These are phyloP conservation scores for Gyromitra esculenta DNA, from an alignment of 2,329 filamentous ascomycete species.

Conservation along the genomic window DNA sequence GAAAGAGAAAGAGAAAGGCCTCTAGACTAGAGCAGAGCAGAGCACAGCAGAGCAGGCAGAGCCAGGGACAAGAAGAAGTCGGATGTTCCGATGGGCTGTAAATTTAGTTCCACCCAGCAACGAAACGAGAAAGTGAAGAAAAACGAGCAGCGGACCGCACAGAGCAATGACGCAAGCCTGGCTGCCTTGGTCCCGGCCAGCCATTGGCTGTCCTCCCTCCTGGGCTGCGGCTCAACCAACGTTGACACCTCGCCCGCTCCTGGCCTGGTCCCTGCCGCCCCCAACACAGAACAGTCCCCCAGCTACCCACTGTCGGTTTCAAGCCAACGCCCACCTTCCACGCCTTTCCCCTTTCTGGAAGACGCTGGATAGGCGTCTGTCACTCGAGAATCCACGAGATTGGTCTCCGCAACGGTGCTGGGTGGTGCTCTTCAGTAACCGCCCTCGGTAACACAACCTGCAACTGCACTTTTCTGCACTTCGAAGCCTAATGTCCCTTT, in stretches of 20 bases:
- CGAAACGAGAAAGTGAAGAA: conserved; percentile 1
- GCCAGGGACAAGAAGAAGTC: conserved; percentile 20
- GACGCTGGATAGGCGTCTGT: conserved; percentile 17
- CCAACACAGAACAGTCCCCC: not conserved
- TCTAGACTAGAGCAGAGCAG: conserved; percentile 11
- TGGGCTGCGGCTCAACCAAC: conserved; percentile 42
- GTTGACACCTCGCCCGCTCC: not conserved
- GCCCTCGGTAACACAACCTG: conserved; percentile 21
- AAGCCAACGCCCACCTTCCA: conserved; percentile 26
- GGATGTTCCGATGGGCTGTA: conserved; percentile 31
- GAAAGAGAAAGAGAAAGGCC: conserved; percentile 1
- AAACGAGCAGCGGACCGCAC: conserved; percentile 23
- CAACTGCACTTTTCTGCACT: conserved; percentile 29
- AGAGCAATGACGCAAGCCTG: conserved; percentile 44
- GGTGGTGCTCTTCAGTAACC: conserved; percentile 2
- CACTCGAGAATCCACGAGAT: not conserved
- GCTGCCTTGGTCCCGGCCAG: not conserved
- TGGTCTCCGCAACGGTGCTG: not conserved
- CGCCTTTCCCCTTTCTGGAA: conserved; percentile 29
- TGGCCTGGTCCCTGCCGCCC: not conserved
- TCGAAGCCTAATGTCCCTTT: not conserved
- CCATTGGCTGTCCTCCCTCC: conserved; percentile 15
- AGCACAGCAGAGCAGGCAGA: too few species aligned
- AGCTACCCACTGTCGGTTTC: conserved; percentile 17
- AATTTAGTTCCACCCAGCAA: conserved; percentile 10